These are phyloP conservation scores for Ottelia alismoides DNA, from an alignment of 106 monocot genomes.

Conservation along the genomic window DNA sequence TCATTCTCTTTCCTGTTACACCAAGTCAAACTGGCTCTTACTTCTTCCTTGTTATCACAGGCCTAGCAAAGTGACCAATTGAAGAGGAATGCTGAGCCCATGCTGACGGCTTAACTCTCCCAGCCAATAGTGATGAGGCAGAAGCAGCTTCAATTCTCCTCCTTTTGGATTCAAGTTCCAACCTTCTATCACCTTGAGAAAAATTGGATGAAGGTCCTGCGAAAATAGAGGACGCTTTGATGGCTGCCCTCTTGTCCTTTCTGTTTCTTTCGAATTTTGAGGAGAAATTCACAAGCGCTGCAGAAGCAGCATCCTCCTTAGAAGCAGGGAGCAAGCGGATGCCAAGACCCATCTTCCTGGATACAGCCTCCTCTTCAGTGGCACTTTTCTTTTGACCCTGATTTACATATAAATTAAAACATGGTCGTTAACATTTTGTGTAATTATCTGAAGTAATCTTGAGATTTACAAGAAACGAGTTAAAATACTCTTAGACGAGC, in stretches of 20 bases:
- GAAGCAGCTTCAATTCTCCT: constrained; percentile 49
- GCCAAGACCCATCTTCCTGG: constrained; percentile 73
- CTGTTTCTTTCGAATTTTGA: constrained; percentile 72
- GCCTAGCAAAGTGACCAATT: constrained; percentile 1
- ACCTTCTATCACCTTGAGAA: constrained; percentile 12
- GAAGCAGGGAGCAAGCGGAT: constrained; percentile 76
- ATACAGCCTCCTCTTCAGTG: constrained; percentile 54
- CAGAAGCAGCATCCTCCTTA: constrained; percentile 43
- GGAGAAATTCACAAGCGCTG: constrained; percentile 45
- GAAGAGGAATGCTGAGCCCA: constrained; percentile 13
- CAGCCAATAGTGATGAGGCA: constrained; percentile 47
- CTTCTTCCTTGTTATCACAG: constrained; percentile 4
- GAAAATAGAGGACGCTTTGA: constrained; percentile 88
- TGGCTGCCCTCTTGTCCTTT: constrained; percentile 68
- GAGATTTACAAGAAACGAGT: not conserved
- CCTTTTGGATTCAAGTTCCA: constrained; percentile 54
- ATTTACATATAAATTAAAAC: too few species aligned
- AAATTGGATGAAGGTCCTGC: constrained; percentile 20
- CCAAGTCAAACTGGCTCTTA: too few species aligned
- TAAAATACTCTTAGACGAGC: constrained; percentile 56
- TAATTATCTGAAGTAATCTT: not conserved
- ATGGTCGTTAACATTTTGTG: too few species aligned
- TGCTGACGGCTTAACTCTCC: constrained; percentile 60
- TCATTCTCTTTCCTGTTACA: too few species aligned
- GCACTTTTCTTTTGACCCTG: constrained; percentile 80